Percentiles rank a stretch among this genome's conserved stretches.
These are phyloP conservation scores for Botrytis fabae DNA, from an alignment of 2,329 filamentous ascomycete genomes.

Conservation along the genomic window DNA sequence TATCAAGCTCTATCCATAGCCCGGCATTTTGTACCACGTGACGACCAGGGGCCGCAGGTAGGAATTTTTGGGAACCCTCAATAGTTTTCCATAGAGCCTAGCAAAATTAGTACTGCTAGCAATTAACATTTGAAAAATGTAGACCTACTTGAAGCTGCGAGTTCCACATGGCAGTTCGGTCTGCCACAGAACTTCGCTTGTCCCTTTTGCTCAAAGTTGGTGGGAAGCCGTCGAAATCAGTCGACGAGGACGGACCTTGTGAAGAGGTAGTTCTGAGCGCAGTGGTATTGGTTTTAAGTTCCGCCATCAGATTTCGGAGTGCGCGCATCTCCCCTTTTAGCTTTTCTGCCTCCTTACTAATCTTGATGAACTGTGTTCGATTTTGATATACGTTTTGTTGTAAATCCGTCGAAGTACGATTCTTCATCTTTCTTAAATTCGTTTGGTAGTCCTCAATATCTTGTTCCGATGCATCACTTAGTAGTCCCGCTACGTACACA, in stretches of 20 bases:
- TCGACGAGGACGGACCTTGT: constrained; percentile 48
- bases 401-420: constrained; percentile 58
- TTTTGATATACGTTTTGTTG: constrained; percentile 98
- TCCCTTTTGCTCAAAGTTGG: constrained; percentile 65
- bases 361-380: constrained; percentile 97
- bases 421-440: constrained; percentile 37
- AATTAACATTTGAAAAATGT: background rate
- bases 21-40: constrained; percentile 93
- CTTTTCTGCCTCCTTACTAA: constrained; percentile 98
- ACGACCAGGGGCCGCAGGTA: constrained; percentile 85
- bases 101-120: constrained; percentile 21
- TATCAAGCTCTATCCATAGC: constrained; percentile 94
- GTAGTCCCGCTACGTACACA: constrained; percentile 61
- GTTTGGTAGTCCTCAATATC: constrained; percentile 40
- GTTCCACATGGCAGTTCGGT: constrained; percentile 66
- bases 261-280: constrained; percentile 62
- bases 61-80: constrained; percentile 96
- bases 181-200: constrained; percentile 85
- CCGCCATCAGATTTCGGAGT: constrained; percentile 85
- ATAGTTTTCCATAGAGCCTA: constrained; percentile 91
- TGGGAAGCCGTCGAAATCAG: constrained; percentile 53
- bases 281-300: constrained; percentile 77
- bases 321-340: constrained; percentile 94
- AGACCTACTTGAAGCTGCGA: constrained; percentile 56
- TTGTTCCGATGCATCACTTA: constrained; percentile 40